Percentiles rank a stretch among this genome's conserved stretches.
phyloP scores from a whole-genome alignment of 176 grass and related monocot species.

The Musa acuminata region DNA sequence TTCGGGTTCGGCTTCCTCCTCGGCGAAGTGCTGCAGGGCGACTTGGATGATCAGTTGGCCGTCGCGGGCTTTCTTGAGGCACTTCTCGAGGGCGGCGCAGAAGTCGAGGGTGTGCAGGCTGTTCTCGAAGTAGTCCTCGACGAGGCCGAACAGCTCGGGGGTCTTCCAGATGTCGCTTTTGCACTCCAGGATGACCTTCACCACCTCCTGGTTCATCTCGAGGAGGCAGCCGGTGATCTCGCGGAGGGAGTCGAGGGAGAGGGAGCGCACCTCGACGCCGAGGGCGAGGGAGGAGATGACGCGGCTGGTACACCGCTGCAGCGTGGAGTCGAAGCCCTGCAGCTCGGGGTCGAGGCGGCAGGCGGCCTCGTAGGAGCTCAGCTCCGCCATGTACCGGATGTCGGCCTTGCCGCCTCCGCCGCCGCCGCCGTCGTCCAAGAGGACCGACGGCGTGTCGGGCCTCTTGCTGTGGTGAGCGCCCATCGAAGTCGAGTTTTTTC shows the following conservation, averaged over 20 bases:
- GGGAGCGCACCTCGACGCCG: conserved; percentile 68
- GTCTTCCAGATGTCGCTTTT: conserved; percentile 97
- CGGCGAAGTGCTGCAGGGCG: conserved; percentile 76
- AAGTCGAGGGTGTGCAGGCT: conserved; percentile 93
- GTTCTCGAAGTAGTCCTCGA: conserved; percentile 92
- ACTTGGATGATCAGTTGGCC: conserved; percentile 85
- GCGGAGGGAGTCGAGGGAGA: conserved; percentile 71
- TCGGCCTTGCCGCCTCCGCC: conserved; percentile 55
- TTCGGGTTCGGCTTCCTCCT: conserved; percentile 28
- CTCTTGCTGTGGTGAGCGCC: conserved; percentile 25
- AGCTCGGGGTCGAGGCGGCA: conserved; percentile 79
- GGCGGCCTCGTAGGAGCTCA: conserved; percentile 87
- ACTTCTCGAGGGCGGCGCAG: conserved; percentile 96
- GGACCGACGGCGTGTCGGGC: conserved; percentile 31
- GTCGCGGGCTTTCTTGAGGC: conserved; percentile 81
- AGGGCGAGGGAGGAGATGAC: conserved; percentile 81
- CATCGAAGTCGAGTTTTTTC: conserved; percentile 17
- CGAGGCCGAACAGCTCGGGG: conserved; percentile 75
- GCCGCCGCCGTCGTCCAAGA: conserved; percentile 66
- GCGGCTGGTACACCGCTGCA: conserved; percentile 70
- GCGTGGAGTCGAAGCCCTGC: conserved; percentile 66
- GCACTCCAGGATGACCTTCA: conserved; percentile 83
- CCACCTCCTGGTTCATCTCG: conserved; percentile 99
- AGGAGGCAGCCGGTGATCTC: conserved; percentile 89
- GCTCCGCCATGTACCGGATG: conserved; percentile 28